Evolutionary conservation across 2,329 filamentous ascomycete genomes (phyloP).

Genomic region (Aciculosporium take): DNA sequence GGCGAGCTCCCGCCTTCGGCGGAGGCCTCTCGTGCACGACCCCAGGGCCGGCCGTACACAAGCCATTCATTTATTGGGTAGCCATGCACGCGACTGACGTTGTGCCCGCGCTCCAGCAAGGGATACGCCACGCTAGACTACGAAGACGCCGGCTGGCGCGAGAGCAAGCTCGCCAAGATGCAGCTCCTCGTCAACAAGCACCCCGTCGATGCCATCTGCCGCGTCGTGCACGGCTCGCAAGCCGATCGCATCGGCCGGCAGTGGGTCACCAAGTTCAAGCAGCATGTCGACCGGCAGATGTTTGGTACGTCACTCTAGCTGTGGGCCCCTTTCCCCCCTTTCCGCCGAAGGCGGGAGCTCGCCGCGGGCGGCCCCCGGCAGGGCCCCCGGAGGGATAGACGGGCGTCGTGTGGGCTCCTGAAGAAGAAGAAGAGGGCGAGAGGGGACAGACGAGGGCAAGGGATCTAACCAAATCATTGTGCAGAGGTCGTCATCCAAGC

Average conservation of each 20-base stretch:
- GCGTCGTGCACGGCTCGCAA: slow-evolving; percentile 74
- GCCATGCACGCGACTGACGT: too few relatives aligned
- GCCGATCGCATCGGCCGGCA: slow-evolving; percentile 64
- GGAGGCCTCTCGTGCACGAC: too few relatives aligned
- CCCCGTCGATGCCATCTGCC: slow-evolving; percentile 87
- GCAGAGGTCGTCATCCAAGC: slow-evolving; percentile 86
- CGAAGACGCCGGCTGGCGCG: slow-evolving; percentile 80
- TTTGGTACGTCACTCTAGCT: slow-evolving; percentile 41
- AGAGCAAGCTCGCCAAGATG: slow-evolving; percentile 70
- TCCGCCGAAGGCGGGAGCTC: too few relatives aligned
- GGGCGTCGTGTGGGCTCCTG: too few relatives aligned
- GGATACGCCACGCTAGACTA: slow-evolving; percentile 95
- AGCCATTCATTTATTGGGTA: too few relatives aligned
- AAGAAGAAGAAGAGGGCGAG: not conserved
- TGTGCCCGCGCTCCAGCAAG: slow-evolving; percentile 47
- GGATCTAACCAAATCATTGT: not conserved
- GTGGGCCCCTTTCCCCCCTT: too few relatives aligned
- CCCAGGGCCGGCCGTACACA: too few relatives aligned
- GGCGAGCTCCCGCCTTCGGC: too few relatives aligned
- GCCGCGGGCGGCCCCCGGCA: too few relatives aligned
- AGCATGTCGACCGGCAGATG: slow-evolving; percentile 92
- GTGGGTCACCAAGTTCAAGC: slow-evolving; percentile 94
- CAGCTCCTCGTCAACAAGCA: slow-evolving; percentile 87
- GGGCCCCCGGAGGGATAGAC: too few relatives aligned
- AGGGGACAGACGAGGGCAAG: not conserved